phyloP scores from a whole-genome alignment of 2,329 filamentous ascomycete genomes.

The Fusarium sp. region DNA sequence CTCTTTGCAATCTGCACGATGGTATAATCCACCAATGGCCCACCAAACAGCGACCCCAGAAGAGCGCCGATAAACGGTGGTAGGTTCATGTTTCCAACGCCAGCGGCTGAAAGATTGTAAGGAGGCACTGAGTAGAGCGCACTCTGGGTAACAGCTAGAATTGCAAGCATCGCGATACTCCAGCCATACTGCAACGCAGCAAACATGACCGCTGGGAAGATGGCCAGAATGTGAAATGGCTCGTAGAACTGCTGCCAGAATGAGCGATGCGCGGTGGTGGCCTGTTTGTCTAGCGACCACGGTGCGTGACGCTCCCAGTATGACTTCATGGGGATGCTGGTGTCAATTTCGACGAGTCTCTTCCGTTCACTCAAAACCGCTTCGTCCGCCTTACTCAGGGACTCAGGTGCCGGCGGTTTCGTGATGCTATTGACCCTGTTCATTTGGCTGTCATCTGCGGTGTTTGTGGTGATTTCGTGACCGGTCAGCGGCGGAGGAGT shows the following conservation, averaged over 20 bases:
- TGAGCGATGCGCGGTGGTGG: not conserved
- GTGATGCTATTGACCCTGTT: not conserved
- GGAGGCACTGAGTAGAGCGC: slow-evolving; percentile 21
- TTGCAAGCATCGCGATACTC: slow-evolving; percentile 36
- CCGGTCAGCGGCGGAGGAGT: slow-evolving; percentile 2
- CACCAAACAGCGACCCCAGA: slow-evolving; percentile 30
- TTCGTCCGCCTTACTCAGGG: not conserved
- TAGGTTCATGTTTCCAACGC: slow-evolving; percentile 41
- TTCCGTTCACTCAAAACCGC: not conserved
- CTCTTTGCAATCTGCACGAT: slow-evolving; percentile 37
- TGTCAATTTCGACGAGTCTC: not conserved
- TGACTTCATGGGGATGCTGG: slow-evolving; percentile 25
- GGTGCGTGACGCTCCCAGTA: slow-evolving; percentile 25
- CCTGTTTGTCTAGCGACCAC: slow-evolving; percentile 21
- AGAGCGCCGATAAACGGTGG: slow-evolving; percentile 33
- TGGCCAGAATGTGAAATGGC: slow-evolving; percentile 17
- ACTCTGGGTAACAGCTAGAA: slow-evolving; percentile 33
- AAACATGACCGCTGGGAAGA: slow-evolving; percentile 23
- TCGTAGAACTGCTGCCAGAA: slow-evolving; percentile 28
- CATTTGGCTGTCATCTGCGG: not conserved
- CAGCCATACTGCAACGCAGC: slow-evolving; percentile 27
- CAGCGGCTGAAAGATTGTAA: slow-evolving; percentile 32
- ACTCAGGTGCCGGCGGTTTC: not conserved
- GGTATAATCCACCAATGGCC: slow-evolving; percentile 24
- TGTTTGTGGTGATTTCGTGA: not conserved